phyloP scores from a whole-genome alignment of 306 rosid genomes.

The Rubus parviflorus region DNA sequence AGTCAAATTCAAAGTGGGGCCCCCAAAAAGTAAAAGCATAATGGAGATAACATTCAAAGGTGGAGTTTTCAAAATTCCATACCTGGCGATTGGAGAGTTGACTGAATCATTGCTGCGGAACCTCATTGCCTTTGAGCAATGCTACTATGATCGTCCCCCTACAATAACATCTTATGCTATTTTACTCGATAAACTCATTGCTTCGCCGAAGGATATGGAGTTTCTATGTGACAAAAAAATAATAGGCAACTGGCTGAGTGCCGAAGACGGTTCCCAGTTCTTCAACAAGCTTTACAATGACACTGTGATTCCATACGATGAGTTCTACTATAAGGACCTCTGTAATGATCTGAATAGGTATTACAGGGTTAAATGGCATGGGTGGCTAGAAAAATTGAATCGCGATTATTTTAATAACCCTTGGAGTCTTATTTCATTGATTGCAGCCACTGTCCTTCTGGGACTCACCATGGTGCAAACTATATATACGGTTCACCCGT shows the following conservation, averaged over 20 bases:
- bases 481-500: no score
- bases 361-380: no score
- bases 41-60: not conserved
- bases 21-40: not conserved
- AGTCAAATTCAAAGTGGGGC: not conserved
- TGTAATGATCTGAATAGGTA: no score
- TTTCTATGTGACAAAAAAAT: constrained; percentile 1
- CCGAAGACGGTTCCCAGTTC: not conserved
- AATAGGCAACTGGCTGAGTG: constrained; percentile 4
- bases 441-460: not conserved
- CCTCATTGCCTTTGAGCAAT: constrained; percentile 19
- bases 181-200: constrained; percentile 16
- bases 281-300: constrained; percentile 20
- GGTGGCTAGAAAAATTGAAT: not conserved
- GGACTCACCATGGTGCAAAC: constrained; percentile 14
- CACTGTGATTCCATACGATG: not conserved
- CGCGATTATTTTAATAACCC: constrained; percentile 16
- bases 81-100: constrained; percentile 9
- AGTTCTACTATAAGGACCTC: not conserved
- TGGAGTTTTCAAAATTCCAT: constrained; percentile 11
- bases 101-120: constrained; percentile 11
- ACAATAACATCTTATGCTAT: constrained; percentile 23
- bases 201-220: constrained; percentile 3
- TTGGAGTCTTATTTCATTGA: constrained; percentile 17
- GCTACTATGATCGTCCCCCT: not conserved